phyloP scores from a whole-genome alignment of 768 basidiomycete genomes.

The Mycena rebaudengoi region DNA sequence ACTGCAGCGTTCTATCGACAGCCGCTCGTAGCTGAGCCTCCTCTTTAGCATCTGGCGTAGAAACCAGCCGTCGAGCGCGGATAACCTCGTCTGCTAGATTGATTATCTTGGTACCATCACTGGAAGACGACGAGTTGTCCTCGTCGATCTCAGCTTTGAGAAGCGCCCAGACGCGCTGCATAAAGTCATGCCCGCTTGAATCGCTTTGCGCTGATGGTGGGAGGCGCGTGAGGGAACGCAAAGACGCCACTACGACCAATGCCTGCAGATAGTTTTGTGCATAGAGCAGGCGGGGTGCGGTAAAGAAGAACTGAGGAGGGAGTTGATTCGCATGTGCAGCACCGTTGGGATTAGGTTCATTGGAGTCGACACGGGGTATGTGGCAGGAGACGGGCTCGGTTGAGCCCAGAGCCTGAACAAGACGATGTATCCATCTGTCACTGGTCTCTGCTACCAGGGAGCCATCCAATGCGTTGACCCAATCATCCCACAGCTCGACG shows the following conservation, averaged over 20 bases:
- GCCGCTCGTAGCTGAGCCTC: conserved; percentile 64
- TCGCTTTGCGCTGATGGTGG: conserved; percentile 31
- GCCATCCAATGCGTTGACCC: conserved; percentile 35
- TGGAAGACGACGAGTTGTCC: conserved; percentile 37
- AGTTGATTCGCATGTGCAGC: conserved; percentile 50
- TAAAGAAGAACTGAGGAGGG: conserved; percentile 75
- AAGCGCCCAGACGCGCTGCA: conserved; percentile 70
- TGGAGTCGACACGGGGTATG: conserved; percentile 20
- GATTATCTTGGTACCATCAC: conserved; percentile 65
- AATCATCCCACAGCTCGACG: conserved; percentile 42
- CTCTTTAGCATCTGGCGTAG: conserved; percentile 36
- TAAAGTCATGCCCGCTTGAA: conserved; percentile 49
- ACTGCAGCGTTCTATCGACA: conserved; percentile 69
- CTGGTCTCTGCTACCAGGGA: conserved; percentile 10
- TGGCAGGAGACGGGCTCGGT: conserved; percentile 51
- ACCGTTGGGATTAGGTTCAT: neutral
- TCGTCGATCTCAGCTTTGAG: conserved; percentile 65
- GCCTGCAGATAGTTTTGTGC: conserved; percentile 79
- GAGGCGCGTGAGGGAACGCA: conserved; percentile 63
- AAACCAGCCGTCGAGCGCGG: conserved; percentile 51
- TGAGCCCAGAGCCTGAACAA: conserved; percentile 54
- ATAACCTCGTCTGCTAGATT: conserved; percentile 82
- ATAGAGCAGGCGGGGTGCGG: conserved; percentile 58
- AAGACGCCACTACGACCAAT: conserved; percentile 67
- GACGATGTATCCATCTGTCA: conserved; percentile 55